phyloP scores from a whole-genome alignment of 768 basidiomycete genomes.

The Leccinum rimulosum region DNA sequence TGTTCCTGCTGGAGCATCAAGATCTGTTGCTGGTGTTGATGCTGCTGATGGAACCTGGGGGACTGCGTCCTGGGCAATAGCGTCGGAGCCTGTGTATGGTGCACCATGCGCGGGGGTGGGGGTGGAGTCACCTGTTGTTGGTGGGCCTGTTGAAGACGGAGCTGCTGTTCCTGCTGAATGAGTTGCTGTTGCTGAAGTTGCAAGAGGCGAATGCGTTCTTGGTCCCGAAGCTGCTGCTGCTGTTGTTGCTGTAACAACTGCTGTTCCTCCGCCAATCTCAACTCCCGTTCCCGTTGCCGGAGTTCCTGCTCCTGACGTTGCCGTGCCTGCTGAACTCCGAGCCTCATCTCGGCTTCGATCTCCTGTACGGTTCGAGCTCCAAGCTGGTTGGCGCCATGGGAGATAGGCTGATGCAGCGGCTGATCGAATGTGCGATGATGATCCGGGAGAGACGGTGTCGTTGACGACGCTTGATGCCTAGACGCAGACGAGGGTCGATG shows the following conservation, averaged over 20 bases:
- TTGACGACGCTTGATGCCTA: conserved; percentile 24
- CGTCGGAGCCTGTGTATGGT: conserved; percentile 23
- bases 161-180: conserved; percentile 34
- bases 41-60: conserved; percentile 74
- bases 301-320: conserved; percentile 41
- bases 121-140: conserved; percentile 53
- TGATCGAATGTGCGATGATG: conserved; percentile 37
- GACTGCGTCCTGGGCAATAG: conserved; percentile 62
- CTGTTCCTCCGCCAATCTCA: conserved; percentile 32
- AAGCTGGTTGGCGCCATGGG: conserved; percentile 34
- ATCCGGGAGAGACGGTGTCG: conserved; percentile 27
- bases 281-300: conserved; percentile 47
- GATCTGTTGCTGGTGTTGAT: conserved; percentile 72
- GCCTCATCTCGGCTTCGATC: conserved; percentile 82
- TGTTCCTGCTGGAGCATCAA: conserved; percentile 68
- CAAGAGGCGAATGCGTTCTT: conserved; percentile 38
- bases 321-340: conserved; percentile 48
- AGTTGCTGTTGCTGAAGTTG: conserved; percentile 45
- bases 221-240: conserved; percentile 39
- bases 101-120: conserved; percentile 70
- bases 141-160: conserved; percentile 38
- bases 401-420: conserved; percentile 34
- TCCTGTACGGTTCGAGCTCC: conserved; percentile 71
- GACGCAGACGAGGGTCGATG: conserved; percentile 27
- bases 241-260: conserved; percentile 42